Evolutionary conservation across 352 stramenopile species (phyloP).

Genomic region (Globisporangium sylvaticum): DNA sequence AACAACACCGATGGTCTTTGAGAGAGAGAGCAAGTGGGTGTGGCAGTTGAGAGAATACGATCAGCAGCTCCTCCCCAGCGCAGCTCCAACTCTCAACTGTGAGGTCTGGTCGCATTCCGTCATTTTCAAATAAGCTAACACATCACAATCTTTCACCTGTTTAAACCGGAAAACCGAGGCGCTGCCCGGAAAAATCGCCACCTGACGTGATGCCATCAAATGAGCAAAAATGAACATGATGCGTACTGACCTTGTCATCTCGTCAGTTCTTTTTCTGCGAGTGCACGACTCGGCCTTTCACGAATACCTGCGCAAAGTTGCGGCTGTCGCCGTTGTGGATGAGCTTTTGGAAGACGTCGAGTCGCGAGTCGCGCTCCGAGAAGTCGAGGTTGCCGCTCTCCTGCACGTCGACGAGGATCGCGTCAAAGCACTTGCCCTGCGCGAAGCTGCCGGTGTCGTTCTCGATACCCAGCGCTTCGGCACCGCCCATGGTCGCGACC

Average conservation of each 20-base stretch:
- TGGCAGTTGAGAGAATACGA: background rate
- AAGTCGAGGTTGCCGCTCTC: conserved; percentile 50
- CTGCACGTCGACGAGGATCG: conserved; percentile 65
- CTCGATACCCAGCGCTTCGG: conserved; percentile 62
- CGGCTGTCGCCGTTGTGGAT: conserved; percentile 82
- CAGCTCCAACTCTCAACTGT: background rate
- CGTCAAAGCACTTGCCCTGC: conserved; percentile 82
- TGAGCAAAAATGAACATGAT: too few species aligned
- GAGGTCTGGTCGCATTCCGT: background rate
- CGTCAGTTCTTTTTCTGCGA: background rate
- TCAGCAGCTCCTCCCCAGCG: background rate
- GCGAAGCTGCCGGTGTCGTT: conserved; percentile 76
- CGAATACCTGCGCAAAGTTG: conserved; percentile 79
- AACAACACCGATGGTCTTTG: too few species aligned
- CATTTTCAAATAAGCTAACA: background rate
- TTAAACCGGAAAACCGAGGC: background rate
- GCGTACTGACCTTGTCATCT: background rate
- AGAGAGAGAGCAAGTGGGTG: too few species aligned
- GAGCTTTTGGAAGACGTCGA: conserved; percentile 82
- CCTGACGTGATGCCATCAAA: background rate
- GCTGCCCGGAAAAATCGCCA: background rate
- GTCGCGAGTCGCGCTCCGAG: conserved; percentile 28
- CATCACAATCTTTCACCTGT: background rate
- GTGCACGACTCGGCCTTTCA: conserved; percentile 48
- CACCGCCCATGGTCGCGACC: conserved; percentile 84